Evolutionary conservation across 2,329 filamentous ascomycete species (phyloP), one percentile per base, ranked within the genome.

Genomic region (Paecilomyces formosus): DNA sequence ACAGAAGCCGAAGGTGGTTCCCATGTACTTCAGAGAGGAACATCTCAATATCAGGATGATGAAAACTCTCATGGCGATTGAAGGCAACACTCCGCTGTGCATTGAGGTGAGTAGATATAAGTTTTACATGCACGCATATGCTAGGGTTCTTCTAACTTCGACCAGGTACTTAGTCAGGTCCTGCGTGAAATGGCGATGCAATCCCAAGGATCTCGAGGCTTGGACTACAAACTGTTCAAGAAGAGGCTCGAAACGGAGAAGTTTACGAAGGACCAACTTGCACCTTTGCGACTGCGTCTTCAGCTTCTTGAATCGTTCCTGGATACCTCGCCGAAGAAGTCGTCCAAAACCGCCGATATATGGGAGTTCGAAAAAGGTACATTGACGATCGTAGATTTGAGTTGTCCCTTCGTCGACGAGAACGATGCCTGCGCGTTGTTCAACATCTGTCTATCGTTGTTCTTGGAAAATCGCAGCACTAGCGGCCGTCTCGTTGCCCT

Each of bases 351-450:
- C 21, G 49, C 62, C 50, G 51, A 57, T 33, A 59, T 57, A 21
- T 64, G 63, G 62, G 24, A 58, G 12, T 67, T 67, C 58, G 26
- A 55, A 15, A 30, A 30, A 3, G 54, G 54, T 13, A 55, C 76
- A 11, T 72, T 89, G 0, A 88, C 84, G 0, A 87, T 90, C 54
- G 75, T 92, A 5, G 89, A 94, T 64, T 75, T 94, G 0, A 89
- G 85, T 0, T 90, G 88, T 67, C 86, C 88, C 0, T 90, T 87
- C 63, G 77, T 92, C 4, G 86, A 86, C 0, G 71, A 84, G 0
- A 82, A 85, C 24, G 84, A 82, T 39, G 88, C 88, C 0, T 93
- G 89, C 65, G 78, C 83, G 0, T 74, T 93, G 0, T 93, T 93
- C 71, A 86, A 88, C 56, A 87, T 92, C 49, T 88, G 84, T 21